phyloP scores from a whole-genome alignment of 495 filamentous ascomycete species.

The Penicillium paxilli region DNA sequence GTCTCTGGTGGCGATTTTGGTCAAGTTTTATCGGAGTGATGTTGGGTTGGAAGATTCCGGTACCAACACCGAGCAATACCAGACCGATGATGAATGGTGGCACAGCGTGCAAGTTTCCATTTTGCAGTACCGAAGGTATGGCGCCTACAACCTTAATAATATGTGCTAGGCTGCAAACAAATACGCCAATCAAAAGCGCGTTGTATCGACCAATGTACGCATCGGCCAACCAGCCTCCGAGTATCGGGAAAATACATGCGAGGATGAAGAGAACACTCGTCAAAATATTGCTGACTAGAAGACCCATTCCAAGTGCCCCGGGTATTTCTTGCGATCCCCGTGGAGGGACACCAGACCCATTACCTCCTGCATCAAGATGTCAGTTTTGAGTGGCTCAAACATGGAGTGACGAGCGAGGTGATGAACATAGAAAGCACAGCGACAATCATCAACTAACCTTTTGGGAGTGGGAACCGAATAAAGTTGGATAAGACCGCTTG shows the following conservation, averaged over 20 bases:
- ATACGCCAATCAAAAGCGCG: conserved; percentile 59
- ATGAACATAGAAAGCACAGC: not conserved
- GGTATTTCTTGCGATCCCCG: conserved; percentile 53
- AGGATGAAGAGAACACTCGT: conserved; percentile 58
- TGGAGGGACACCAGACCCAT: conserved; percentile 62
- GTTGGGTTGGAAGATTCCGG: conserved; percentile 44
- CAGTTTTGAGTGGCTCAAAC: not conserved
- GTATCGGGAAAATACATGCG: conserved; percentile 58
- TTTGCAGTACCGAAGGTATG: conserved; percentile 56
- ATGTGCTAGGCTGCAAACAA: conserved; percentile 66
- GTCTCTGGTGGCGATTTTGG: conserved; percentile 29
- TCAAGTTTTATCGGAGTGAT: conserved; percentile 38
- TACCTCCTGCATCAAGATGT: conserved; percentile 42
- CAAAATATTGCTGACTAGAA: conserved; percentile 58
- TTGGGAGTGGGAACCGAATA: conserved; percentile 52
- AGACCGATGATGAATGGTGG: conserved; percentile 62
- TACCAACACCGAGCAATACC: conserved; percentile 35
- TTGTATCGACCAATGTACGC: conserved; percentile 52
- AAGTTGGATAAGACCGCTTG: conserved; percentile 61
- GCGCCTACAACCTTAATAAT: conserved; percentile 63
- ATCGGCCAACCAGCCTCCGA: conserved; percentile 62
- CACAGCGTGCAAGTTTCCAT: conserved; percentile 45
- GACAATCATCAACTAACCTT: conserved; percentile 18
- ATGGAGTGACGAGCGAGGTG: not conserved
- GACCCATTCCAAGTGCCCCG: conserved; percentile 59